Base-by-base conservation (phyloP, 1,284 basidiomycete species). In the Pyrrhoderma noxium region DNA sequence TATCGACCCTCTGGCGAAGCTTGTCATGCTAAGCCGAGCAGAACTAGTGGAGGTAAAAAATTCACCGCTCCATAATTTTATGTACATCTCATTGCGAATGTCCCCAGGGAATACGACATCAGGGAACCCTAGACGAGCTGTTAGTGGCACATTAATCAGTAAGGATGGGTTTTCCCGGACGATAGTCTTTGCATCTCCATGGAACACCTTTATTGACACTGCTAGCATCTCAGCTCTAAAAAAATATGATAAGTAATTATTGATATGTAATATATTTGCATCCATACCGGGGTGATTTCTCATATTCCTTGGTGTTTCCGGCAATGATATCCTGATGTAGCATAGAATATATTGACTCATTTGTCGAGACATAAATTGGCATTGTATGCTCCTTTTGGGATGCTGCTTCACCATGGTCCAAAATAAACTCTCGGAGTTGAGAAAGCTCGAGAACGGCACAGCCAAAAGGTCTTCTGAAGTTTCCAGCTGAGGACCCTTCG, bases 31-130 rank as follows among this genome's bases (percentile, higher is more conserved):
- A 31, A 82, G 72, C 27, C 83, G 76, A 8, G 77, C 71, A 43
- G 70, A 66, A 16, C 65, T 66, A 47, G 76, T 74, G 0, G 77
- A 73, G 0, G 77, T 69, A 1, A 74, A 70, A 62, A 95, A 96
- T 57, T 89, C 85, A 22, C 89, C 93, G 47, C 83, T 85, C 90
- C 91, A 94, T 1, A 96, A 76, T 64, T 93, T 96, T 72, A 97
- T 79, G 67, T 97, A 98, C 7, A 96, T 76, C 61, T 98, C 94
- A 62, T 97, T 97, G 18, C 94, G 82, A n/a, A 80, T 70, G 57
- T 93, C 88, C 7, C 89, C 92, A 1, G 94, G 94, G 62, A 94
- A 93, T 8, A 96, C 93, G 1, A 96, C 93, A 60, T 98, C 95
- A 0, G 94, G 90, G 64, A 99, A 99, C 23, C 93, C 93, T n/a